A percentile compares a stretch with the other conserved stretches of the same genome.
These are phyloP conservation scores for Simplicillium sp. DNA, from an alignment of 2,329 filamentous ascomycete genomes.

Conservation along the genomic window DNA sequence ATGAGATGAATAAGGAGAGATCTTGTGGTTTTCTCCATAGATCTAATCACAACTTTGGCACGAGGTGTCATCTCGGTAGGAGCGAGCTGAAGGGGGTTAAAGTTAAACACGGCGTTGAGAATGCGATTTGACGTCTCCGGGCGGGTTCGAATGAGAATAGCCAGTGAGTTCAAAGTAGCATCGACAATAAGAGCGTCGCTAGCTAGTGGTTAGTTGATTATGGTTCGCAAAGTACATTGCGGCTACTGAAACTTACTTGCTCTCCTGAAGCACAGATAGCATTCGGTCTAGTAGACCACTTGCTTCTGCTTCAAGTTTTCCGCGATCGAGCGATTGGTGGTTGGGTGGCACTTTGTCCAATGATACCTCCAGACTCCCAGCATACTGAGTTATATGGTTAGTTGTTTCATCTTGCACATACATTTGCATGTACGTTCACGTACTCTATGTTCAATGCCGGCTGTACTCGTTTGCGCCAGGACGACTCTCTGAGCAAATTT, in stretches of 20 bases:
- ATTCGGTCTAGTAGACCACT: conserved; percentile 85
- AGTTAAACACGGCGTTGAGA: conserved; percentile 73
- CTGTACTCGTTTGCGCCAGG: conserved; percentile 79
- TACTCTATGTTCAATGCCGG: conserved; percentile 76
- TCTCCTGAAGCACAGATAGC: conserved; percentile 75
- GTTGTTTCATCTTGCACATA: conserved; percentile 3
- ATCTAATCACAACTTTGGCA: conserved; percentile 74
- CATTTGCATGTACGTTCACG: conserved; percentile 18
- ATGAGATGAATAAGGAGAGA: conserved; percentile 74
- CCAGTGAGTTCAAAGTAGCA: conserved; percentile 81
- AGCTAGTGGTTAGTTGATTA: conserved; percentile 12
- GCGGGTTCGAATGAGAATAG: conserved; percentile 72
- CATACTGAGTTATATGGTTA: conserved; percentile 25
- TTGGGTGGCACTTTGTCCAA: conserved; percentile 75
- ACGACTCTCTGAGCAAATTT: conserved; percentile 95
- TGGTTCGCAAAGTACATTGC: no score
- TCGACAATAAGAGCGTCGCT: conserved; percentile 86
- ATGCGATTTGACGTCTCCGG: conserved; percentile 79
- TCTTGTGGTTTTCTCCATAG: conserved; percentile 89
- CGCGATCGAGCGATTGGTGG: conserved; percentile 69
- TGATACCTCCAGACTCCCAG: conserved; percentile 61
- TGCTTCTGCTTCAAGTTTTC: conserved; percentile 84
- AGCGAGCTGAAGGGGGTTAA: conserved; percentile 81
- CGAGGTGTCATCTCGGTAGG: conserved; percentile 69
- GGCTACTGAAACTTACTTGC: conserved; percentile 49